Conservation (phyloP, 768 basidiomycete species). For the Russula foetens region DNA sequence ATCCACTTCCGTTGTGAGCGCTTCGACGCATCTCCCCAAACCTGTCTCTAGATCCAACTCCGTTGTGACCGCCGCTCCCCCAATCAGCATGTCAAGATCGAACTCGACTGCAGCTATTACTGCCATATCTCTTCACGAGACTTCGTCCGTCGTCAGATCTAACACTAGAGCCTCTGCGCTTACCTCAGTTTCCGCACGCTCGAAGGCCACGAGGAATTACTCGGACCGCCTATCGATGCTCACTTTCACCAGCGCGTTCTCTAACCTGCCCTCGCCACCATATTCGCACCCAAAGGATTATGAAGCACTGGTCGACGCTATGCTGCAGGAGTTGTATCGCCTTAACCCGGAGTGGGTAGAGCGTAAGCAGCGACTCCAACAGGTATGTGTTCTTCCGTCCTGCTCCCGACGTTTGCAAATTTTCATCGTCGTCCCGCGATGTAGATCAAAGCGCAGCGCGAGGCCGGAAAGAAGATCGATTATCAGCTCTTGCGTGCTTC, state of each 20-base stretch:
- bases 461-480: constrained; percentile 9
- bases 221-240: constrained; percentile 8
- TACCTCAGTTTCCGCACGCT: constrained; percentile 1
- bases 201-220: constrained; percentile 9
- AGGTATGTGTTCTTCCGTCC: constrained; percentile 7
- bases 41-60: constrained; percentile 10
- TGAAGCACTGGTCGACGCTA: constrained; percentile 15
- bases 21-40: neutral
- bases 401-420: neutral
- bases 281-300: constrained; percentile 13
- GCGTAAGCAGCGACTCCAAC: constrained; percentile 15
- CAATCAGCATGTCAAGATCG: constrained; percentile 1
- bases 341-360: constrained; percentile 19
- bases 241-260: constrained; percentile 1
- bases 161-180: neutral
- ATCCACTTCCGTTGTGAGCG: constrained; percentile 2
- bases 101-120: constrained; percentile 9
- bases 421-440: neutral
- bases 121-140: constrained; percentile 9
- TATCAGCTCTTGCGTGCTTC: constrained; percentile 7
- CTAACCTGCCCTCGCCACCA: constrained; percentile 8
- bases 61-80: neutral
- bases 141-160: constrained; percentile 11
- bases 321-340: constrained; percentile 18
- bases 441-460: constrained; percentile 13